Base-by-base conservation (phyloP, 768 basidiomycete genomes). In the Pisolithus microcarpus region DNA sequence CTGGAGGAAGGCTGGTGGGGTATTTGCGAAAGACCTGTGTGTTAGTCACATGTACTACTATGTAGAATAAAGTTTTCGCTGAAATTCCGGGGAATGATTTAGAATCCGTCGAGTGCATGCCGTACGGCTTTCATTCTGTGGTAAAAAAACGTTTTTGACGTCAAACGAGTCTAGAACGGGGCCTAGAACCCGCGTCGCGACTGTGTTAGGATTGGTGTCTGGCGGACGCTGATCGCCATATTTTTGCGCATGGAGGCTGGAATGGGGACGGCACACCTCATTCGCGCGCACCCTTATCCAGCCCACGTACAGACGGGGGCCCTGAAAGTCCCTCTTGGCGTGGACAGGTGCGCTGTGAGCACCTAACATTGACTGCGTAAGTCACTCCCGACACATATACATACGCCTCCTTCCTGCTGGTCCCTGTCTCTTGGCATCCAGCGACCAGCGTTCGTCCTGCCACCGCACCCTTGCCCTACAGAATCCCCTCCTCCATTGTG, bases 351-450 rank as follows among this genome's bases (percentile, higher is more conserved):
- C 37, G 38, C 42, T 36, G 31, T 31, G 30, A 10, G 38, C 52
- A 40, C 42, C 30, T 15, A 34, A 19, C 49, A 18, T 28, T 31
- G 28, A 23, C 60, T 51, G 57, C 58, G 56, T 53, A 53, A 57
- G 56, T 52, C 43, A 54, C 15, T 50, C 51, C 23, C 15, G 48
- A 51, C 19, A 45, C 43, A 38, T 28, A 16, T 23, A 49, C 28
- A 45, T 55, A 46, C 51, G 54, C 48, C 28, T 51, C 46, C 50
- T 48, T 52, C 23, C 40, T 49, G 26, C 36, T 18, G 34, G 44
- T 37, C 30, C 42, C 34, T 26, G 13, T 50, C 42, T 30, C 56
- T 36, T 45, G 52, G 44, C 19, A 38, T 38, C 48, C 28, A 38
- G 18, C 19, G 31, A 47, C 36, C 50, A 45, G 18, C 26, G 23